These are phyloP conservation scores for Trichoderma asperellum DNA, from an alignment of 2,329 filamentous ascomycete species.

Conservation along the genomic window DNA sequence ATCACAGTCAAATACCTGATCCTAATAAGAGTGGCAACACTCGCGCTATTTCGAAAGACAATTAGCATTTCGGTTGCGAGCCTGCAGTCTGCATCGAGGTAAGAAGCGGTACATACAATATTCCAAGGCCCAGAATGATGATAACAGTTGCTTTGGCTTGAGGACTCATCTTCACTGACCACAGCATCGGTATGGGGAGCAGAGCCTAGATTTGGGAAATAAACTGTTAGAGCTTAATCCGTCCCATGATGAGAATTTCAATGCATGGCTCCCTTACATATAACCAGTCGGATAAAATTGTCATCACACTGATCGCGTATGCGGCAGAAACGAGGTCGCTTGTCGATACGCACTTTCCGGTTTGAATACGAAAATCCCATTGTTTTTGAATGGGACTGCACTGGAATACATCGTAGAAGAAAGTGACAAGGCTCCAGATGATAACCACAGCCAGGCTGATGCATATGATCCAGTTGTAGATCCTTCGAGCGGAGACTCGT, in stretches of 20 bases:
- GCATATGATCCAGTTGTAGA: conserved; percentile 55
- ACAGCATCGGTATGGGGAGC: conserved; percentile 58
- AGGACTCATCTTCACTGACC: conserved; percentile 57
- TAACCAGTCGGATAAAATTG: conserved; percentile 58
- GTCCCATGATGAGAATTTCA: not conserved
- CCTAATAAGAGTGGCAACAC: conserved; percentile 57
- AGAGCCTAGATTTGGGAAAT: conserved; percentile 44
- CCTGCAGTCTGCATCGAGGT: not conserved
- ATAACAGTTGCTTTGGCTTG: conserved; percentile 58
- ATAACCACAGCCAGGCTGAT: conserved; percentile 51
- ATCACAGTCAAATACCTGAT: conserved; percentile 54
- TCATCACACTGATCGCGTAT: conserved; percentile 57
- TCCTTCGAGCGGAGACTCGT: conserved; percentile 49
- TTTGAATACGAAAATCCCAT: conserved; percentile 56
- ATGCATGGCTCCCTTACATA: conserved; percentile 44
- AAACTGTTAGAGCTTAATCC: not conserved
- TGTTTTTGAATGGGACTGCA: conserved; percentile 55
- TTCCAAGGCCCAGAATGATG: conserved; percentile 53
- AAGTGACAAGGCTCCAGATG: conserved; percentile 52
- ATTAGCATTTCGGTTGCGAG: conserved; percentile 28
- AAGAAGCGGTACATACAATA: conserved; percentile 47
- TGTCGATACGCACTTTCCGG: conserved; percentile 49
- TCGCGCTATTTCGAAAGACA: conserved; percentile 46
- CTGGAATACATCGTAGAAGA: conserved; percentile 58
- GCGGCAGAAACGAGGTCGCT: conserved; percentile 52